phyloP scores from a whole-genome alignment of 2,329 filamentous ascomycete genomes.

The Pyricularia sp. region DNA sequence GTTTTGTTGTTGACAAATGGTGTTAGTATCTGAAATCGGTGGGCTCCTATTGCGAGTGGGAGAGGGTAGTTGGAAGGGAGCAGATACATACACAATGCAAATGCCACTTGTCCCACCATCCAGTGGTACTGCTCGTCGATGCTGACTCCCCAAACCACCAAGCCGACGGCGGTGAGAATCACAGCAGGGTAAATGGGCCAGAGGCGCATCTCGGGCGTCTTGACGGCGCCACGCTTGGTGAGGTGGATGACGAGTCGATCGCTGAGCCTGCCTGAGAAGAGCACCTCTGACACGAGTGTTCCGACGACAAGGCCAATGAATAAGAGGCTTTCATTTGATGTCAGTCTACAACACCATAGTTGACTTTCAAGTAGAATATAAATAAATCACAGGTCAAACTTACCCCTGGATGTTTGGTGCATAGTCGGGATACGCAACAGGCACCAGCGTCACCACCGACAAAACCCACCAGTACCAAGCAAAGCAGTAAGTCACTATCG shows the following conservation, averaged over 20 bases:
- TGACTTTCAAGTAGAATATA: too few relatives aligned
- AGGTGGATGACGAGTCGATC: constrained; percentile 39
- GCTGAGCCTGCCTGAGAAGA: constrained; percentile 42
- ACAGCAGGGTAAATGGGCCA: constrained; percentile 46
- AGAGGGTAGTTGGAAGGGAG: too few relatives aligned
- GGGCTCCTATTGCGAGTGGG: too few relatives aligned
- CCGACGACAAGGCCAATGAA: constrained; percentile 45
- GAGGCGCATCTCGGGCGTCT: constrained; percentile 43
- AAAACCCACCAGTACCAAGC: constrained; percentile 48
- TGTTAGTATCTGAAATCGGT: too few relatives aligned
- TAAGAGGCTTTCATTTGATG: constrained; percentile 20
- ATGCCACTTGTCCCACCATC: constrained; percentile 45
- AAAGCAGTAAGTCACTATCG: constrained; percentile 40
- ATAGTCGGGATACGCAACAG: constrained; percentile 31
- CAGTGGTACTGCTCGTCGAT: constrained; percentile 43
- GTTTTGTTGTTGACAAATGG: neutral
- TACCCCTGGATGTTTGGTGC: constrained; percentile 9
- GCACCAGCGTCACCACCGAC: constrained; percentile 41
- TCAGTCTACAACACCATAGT: neutral
- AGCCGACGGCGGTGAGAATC: constrained; percentile 34
- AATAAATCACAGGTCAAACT: too few relatives aligned
- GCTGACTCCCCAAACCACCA: constrained; percentile 45
- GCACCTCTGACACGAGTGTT: constrained; percentile 38
- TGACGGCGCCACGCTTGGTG: constrained; percentile 27
- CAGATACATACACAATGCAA: constrained; percentile 37